Evolutionary conservation across 2,329 filamentous ascomycete species (phyloP).

Genomic region (Chaetomium globosum): DNA sequence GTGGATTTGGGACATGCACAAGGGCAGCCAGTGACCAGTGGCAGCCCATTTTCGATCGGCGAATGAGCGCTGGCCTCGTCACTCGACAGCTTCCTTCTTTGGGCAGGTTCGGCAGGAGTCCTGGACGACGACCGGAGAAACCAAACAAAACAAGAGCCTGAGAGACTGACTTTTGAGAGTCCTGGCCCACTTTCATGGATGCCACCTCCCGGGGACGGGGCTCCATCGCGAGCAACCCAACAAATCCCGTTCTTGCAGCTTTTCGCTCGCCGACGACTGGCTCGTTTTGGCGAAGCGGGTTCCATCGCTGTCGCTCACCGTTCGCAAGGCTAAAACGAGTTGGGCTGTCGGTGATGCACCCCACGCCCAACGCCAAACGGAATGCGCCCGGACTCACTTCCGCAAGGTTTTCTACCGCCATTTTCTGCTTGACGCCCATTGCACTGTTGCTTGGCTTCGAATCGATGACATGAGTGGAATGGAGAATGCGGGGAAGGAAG

Average conservation of each 20-base stretch:
- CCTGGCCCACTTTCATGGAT: background rate
- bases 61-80: constrained; percentile 23
- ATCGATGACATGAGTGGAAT: constrained; percentile 16
- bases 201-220: background rate
- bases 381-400: background rate
- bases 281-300: constrained; percentile 15
- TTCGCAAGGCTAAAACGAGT: constrained; percentile 18
- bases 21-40: background rate
- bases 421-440: background rate
- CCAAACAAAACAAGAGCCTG: constrained; percentile 14
- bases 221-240: constrained; percentile 12
- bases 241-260: constrained; percentile 11
- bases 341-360: constrained; percentile 22
- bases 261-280: constrained; percentile 14
- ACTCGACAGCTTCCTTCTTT: constrained; percentile 25
- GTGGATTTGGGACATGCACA: constrained; percentile 1
- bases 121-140: background rate
- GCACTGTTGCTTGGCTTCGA: constrained; percentile 13
- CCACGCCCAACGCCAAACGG: constrained; percentile 20
- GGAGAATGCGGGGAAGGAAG: constrained; percentile 24
- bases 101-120: constrained; percentile 20
- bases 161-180: background rate
- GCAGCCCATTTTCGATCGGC: constrained; percentile 6
- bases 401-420: constrained; percentile 1
- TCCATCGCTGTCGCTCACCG: constrained; percentile 2